A percentile compares a stretch with the other conserved stretches of the same genome.
These are phyloP conservation scores for Musa troglodytarum DNA, from an alignment of 176 grass and related monocot genomes.

Conservation along the genomic window DNA sequence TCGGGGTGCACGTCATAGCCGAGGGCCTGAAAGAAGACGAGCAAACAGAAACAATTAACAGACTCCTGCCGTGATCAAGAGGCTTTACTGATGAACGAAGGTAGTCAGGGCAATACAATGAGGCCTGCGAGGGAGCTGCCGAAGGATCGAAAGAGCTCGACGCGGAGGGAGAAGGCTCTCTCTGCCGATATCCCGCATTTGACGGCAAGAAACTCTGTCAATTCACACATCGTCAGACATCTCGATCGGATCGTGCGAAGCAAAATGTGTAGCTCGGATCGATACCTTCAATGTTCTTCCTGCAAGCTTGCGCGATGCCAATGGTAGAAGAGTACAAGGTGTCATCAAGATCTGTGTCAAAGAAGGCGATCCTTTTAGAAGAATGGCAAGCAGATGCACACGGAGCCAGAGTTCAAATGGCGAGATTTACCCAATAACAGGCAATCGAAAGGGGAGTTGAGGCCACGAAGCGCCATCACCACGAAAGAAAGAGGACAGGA, in stretches of 20 bases:
- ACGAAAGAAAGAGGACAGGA: conserved; percentile 5
- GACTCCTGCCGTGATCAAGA: not conserved
- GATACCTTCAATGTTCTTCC: conserved; percentile 73
- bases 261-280: not conserved
- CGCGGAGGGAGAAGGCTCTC: conserved; percentile 47
- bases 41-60: not conserved
- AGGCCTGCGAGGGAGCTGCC: conserved; percentile 89
- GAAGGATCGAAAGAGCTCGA: conserved; percentile 69
- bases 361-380: not conserved
- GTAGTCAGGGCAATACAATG: conserved; percentile 37
- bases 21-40: conserved; percentile 39
- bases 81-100: not conserved
- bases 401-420: not conserved
- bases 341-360: conserved; percentile 73
- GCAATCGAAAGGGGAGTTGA: conserved; percentile 53
- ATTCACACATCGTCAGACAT: not conserved
- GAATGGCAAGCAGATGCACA: not conserved
- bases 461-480: conserved; percentile 7
- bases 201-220: conserved; percentile 49
- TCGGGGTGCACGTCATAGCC: conserved; percentile 85
- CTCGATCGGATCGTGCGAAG: not conserved
- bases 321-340: conserved; percentile 66
- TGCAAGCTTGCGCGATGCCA: conserved; percentile 44
- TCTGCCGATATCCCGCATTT: conserved; percentile 49
- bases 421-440: conserved; percentile 44